phyloP scores from a whole-genome alignment of 1,284 basidiomycete species.

The Ganoderma sinense region DNA sequence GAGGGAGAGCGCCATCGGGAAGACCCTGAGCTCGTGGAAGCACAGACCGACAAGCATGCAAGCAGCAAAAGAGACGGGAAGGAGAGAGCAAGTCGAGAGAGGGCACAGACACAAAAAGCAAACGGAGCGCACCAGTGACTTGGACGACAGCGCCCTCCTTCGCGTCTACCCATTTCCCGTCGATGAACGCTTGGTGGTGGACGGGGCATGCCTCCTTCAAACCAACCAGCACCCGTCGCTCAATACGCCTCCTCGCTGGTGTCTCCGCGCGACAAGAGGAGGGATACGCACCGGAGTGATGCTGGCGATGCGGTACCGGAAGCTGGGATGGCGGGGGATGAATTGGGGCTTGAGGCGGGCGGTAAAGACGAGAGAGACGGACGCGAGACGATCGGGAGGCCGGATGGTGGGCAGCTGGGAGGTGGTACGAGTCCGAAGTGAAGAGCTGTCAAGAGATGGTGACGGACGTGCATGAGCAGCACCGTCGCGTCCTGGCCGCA shows the following conservation, averaged over 20 bases:
- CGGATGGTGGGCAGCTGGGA: constrained; percentile 10
- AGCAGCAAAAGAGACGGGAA: too few relatives aligned
- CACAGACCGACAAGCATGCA: too few relatives aligned
- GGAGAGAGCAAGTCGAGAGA: too few relatives aligned
- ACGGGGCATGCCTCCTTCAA: constrained; percentile 81
- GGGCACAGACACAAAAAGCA: background rate
- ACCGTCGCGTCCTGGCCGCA: too few relatives aligned
- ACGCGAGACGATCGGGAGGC: background rate
- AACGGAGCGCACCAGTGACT: constrained; percentile 71
- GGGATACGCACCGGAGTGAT: constrained; percentile 25
- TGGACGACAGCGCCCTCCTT: constrained; percentile 73
- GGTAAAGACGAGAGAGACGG: constrained; percentile 17
- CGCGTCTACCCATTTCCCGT: constrained; percentile 86
- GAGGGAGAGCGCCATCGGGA: too few relatives aligned
- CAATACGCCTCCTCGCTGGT: background rate
- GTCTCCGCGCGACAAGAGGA: too few relatives aligned
- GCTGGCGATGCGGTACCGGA: constrained; percentile 39
- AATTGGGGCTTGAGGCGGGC: constrained; percentile 17
- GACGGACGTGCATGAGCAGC: background rate
- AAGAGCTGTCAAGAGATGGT: background rate
- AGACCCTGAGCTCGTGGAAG: too few relatives aligned
- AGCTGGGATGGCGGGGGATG: constrained; percentile 23
- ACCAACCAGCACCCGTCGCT: constrained; percentile 56
- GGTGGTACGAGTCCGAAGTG: background rate
- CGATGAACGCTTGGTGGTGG: constrained; percentile 80